Evolutionary conservation across 208 protist species (phyloP).

Genomic region (Leishmania martiniquensis): DNA sequence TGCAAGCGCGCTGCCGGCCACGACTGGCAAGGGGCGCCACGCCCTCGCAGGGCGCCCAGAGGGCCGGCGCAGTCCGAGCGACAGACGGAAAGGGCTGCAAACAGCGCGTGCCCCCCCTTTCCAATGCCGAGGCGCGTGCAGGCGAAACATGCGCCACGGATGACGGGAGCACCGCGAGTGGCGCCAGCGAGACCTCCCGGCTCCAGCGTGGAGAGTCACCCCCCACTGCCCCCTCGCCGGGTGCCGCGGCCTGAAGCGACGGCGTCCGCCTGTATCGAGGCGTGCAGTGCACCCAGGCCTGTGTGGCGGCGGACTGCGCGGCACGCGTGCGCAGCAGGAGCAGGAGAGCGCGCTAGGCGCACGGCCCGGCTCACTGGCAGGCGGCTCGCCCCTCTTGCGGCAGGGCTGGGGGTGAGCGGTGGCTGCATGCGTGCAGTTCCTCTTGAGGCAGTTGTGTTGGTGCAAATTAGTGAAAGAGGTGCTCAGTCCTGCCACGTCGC

Average conservation of each 20-base stretch:
- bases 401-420: too few relatives aligned
- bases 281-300: not conserved
- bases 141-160: not conserved
- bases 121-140: too few relatives aligned
- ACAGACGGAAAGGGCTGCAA: too few relatives aligned
- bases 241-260: not conserved
- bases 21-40: not conserved
- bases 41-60: too few relatives aligned
- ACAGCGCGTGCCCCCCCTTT: too few relatives aligned
- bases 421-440: too few relatives aligned
- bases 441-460: too few relatives aligned
- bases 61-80: too few relatives aligned
- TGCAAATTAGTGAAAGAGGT: too few relatives aligned
- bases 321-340: not conserved
- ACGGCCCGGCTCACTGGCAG: not conserved
- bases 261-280: not conserved
- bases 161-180: not conserved
- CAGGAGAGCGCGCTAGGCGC: not conserved
- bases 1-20: not conserved
- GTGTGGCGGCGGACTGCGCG: not conserved
- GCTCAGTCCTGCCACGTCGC: constrained; percentile 61
- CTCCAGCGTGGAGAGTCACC: not conserved
- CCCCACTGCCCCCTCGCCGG: not conserved
- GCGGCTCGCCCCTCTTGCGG: not conserved
- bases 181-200: not conserved